Percentiles rank a stretch among this genome's conserved stretches.
phyloP scores from a whole-genome alignment of 495 filamentous ascomycete genomes.

The Penicillium waksmanii region DNA sequence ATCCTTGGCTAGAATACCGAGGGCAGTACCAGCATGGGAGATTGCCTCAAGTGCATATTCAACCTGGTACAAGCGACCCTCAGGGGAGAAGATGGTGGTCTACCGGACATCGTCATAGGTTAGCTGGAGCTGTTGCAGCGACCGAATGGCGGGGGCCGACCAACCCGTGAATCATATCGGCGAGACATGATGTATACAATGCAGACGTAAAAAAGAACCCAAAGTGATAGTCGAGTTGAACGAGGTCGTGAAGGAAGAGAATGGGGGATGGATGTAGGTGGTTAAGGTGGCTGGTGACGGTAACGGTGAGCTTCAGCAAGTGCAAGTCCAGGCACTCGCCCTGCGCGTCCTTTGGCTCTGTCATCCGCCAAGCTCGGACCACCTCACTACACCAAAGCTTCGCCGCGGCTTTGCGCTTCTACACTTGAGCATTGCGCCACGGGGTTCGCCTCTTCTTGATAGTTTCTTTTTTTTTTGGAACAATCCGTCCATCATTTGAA shows the following conservation, averaged over 20 bases:
- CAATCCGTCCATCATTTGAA: not conserved
- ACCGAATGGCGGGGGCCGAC: conserved; percentile 33
- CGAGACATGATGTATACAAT: conserved; percentile 74
- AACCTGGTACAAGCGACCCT: conserved; percentile 97
- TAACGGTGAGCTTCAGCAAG: conserved; percentile 29
- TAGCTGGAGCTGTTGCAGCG: conserved; percentile 44
- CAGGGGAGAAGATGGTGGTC: conserved; percentile 99
- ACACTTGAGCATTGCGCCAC: conserved; percentile 15
- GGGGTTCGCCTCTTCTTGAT: conserved; percentile 14
- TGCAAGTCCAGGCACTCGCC: conserved; percentile 46
- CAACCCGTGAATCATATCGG: conserved; percentile 96
- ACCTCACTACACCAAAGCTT: conserved; percentile 42
- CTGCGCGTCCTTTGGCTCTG: conserved; percentile 45
- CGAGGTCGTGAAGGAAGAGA: conserved; percentile 12
- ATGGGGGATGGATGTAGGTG: conserved; percentile 22
- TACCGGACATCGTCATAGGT: conserved; percentile 55
- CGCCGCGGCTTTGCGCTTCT: conserved; percentile 24
- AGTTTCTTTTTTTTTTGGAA: not conserved
- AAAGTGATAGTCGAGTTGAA: conserved; percentile 8
- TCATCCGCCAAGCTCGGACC: conserved; percentile 53
- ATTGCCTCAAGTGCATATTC: conserved; percentile 99
- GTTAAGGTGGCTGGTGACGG: conserved; percentile 20
- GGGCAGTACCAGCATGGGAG: conserved; percentile 94
- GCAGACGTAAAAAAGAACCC: conserved; percentile 10
- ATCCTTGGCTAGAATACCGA: conserved; percentile 96